Conservation (phyloP, 2,329 filamentous ascomycete genomes). For the Neofusicoccum parvum region DNA sequence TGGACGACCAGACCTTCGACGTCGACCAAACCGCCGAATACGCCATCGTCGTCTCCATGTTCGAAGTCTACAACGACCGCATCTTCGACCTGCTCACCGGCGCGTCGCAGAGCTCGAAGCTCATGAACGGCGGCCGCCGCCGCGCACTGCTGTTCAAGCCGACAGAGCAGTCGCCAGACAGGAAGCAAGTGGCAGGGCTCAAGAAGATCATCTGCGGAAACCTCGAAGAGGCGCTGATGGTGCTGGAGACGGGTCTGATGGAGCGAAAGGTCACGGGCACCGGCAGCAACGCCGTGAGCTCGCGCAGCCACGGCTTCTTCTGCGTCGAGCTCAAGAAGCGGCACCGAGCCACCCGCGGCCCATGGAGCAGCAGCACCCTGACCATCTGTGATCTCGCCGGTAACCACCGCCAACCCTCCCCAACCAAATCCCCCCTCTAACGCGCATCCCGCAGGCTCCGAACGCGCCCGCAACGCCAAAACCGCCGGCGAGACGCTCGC, state of each 20-base stretch:
- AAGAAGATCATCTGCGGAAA: slow-evolving; percentile 85
- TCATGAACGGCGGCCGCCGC: slow-evolving; percentile 56
- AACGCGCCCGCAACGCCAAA: slow-evolving; percentile 89
- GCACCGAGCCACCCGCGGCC: slow-evolving; percentile 54
- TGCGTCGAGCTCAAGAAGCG: slow-evolving; percentile 93
- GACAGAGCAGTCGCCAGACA: slow-evolving; percentile 82
- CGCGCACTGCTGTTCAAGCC: slow-evolving; percentile 87
- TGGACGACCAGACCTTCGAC: slow-evolving; percentile 57
- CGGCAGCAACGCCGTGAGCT: slow-evolving; percentile 88
- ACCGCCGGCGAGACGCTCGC: slow-evolving; percentile 89
- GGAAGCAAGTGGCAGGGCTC: slow-evolving; percentile 92
- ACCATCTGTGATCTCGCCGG: slow-evolving; percentile 92
- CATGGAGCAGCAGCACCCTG: slow-evolving; percentile 76
- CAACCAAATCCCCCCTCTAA: not conserved
- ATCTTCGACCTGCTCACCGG: slow-evolving; percentile 88
- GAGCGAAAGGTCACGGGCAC: slow-evolving; percentile 89
- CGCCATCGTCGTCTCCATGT: slow-evolving; percentile 91
- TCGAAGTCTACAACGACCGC: slow-evolving; percentile 97
- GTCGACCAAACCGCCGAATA: slow-evolving; percentile 77
- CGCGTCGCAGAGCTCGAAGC: slow-evolving; percentile 58
- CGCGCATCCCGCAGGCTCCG: slow-evolving; percentile 59
- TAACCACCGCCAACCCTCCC: slow-evolving; percentile 30
- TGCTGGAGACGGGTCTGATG: slow-evolving; percentile 84
- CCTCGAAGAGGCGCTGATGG: slow-evolving; percentile 81
- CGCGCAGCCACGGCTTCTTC: slow-evolving; percentile 94